Conservation (phyloP, 1,139 yeast genomes). For the Magnusiomyces tetraspermus region DNA sequence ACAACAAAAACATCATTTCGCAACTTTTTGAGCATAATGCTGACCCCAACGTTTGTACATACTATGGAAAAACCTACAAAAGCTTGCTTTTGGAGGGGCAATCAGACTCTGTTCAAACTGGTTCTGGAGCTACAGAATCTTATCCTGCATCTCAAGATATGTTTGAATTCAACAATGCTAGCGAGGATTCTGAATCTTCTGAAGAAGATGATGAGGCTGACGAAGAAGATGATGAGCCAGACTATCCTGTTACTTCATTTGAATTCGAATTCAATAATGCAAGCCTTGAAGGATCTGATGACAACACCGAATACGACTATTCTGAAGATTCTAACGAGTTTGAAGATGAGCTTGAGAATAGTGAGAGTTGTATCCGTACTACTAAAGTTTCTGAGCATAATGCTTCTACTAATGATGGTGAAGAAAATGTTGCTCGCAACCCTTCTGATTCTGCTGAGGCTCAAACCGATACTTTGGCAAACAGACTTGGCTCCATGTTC, state of each 20-base stretch:
- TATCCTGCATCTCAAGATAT: constrained; percentile 9
- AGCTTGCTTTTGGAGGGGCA: constrained; percentile 49
- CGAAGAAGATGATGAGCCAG: constrained; percentile 18
- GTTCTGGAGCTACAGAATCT: background rate
- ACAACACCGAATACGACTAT: background rate
- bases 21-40: constrained; percentile 55
- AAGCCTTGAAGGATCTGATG: constrained; percentile 12
- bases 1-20: constrained; percentile 49
- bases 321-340: background rate
- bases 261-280: constrained; percentile 19
- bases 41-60: constrained; percentile 43
- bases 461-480: background rate
- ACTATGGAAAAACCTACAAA: constrained; percentile 38
- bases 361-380: constrained; percentile 8
- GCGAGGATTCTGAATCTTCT: constrained; percentile 27
- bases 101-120: constrained; percentile 35
- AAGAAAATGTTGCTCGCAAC: background rate
- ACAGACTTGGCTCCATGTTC: background rate
- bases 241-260: constrained; percentile 4
- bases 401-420: background rate
- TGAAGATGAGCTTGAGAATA: constrained; percentile 6
- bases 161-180: constrained; percentile 15
- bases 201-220: constrained; percentile 21
- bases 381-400: background rate
- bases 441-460: background rate